Conservation (phyloP, 1,284 basidiomycete species). For the Ustilago sp. region DNA sequence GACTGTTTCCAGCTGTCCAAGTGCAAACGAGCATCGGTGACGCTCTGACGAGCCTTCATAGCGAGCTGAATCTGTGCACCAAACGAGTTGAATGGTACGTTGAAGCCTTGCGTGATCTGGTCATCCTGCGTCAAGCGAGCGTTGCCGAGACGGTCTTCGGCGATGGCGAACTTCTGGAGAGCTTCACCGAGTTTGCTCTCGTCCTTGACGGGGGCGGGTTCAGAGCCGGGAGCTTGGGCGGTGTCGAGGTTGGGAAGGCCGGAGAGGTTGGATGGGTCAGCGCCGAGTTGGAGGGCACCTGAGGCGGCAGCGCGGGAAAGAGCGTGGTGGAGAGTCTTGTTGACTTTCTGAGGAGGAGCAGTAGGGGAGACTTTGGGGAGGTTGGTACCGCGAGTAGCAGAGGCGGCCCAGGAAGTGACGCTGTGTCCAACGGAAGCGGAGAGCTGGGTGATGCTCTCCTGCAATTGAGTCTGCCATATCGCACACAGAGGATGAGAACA, state of each 20-base stretch:
- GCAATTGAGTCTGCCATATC: constrained; percentile 67
- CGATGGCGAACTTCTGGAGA: constrained; percentile 81
- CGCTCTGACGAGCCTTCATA: constrained; percentile 64
- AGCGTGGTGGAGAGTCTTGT: constrained; percentile 94
- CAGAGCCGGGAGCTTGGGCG: constrained; percentile 34
- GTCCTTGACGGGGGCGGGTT: constrained; percentile 33
- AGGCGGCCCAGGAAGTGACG: constrained; percentile 87
- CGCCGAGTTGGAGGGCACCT: constrained; percentile 75
- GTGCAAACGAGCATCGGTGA: constrained; percentile 66
- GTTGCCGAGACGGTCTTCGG: constrained; percentile 87
- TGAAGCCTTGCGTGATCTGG: constrained; percentile 79
- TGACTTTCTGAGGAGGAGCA: constrained; percentile 69
- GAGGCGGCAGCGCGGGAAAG: constrained; percentile 82
- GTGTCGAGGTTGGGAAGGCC: constrained; percentile 51
- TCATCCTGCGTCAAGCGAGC: constrained; percentile 86
- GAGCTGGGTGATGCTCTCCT: constrained; percentile 73
- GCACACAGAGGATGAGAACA: not conserved
- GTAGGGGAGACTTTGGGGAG: constrained; percentile 78
- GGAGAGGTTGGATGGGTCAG: constrained; percentile 56
- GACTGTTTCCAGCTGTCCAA: constrained; percentile 66
- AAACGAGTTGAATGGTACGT: constrained; percentile 80
- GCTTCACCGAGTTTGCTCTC: constrained; percentile 74
- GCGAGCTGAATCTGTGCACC: constrained; percentile 66
- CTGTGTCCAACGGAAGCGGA: constrained; percentile 76
- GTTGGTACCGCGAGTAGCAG: constrained; percentile 78